phyloP scores from a whole-genome alignment of 2,329 filamentous ascomycete genomes.

The Fonsecaea pedrosoi region DNA sequence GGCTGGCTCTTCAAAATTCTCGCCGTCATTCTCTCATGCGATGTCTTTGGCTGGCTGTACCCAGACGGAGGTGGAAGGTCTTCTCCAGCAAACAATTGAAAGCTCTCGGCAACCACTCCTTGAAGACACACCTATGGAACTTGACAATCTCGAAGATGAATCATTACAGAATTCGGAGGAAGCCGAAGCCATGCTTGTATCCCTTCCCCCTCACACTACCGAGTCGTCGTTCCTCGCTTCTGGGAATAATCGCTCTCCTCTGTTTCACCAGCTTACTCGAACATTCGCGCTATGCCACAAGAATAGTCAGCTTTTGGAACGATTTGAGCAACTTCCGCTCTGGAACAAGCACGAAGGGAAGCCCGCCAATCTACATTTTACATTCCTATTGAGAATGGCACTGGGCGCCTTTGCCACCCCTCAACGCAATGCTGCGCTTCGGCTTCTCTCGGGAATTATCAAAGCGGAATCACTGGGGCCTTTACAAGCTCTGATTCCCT shows the following conservation, averaged over 20 bases:
- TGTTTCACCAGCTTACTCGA: constrained; percentile 50
- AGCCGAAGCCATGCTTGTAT: constrained; percentile 45
- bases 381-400: constrained; percentile 37
- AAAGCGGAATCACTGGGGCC: constrained; percentile 68
- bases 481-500: constrained; percentile 82
- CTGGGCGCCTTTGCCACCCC: constrained; percentile 11
- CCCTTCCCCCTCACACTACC: constrained; percentile 43
- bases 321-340: constrained; percentile 48
- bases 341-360: constrained; percentile 41
- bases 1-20: constrained; percentile 65
- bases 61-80: constrained; percentile 76
- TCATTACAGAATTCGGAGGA: constrained; percentile 41
- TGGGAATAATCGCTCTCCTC: constrained; percentile 41
- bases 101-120: constrained; percentile 59
- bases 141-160: constrained; percentile 41
- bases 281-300: constrained; percentile 47
- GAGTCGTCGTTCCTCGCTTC: constrained; percentile 49
- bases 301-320: constrained; percentile 43
- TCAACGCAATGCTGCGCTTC: constrained; percentile 50
- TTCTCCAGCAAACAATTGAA: constrained; percentile 73
- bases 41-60: constrained; percentile 73
- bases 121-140: constrained; percentile 61
- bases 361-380: constrained; percentile 26
- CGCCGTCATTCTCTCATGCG: constrained; percentile 69
- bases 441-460: constrained; percentile 47